These are phyloP conservation scores for Porodaedalea pini DNA, from an alignment of 1,284 basidiomycete species.

Conservation along the genomic window DNA sequence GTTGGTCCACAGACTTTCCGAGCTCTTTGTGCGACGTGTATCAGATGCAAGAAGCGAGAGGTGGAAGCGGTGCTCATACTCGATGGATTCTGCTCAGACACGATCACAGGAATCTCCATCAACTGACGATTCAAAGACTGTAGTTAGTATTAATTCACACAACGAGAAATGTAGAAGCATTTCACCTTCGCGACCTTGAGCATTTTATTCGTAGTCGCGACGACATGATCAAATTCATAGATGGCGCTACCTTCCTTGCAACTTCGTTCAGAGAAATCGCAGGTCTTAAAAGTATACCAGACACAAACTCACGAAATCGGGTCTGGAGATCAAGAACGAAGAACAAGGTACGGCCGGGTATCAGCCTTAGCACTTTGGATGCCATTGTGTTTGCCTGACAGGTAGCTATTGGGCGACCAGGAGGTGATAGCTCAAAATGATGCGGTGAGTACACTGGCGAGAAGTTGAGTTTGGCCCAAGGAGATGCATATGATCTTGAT, in stretches of 20 bases:
- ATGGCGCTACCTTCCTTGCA: conserved; percentile 45
- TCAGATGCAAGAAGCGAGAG: neutral
- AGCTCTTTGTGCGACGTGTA: conserved; percentile 48
- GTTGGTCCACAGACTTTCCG: conserved; percentile 64
- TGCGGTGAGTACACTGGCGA: neutral
- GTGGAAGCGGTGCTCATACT: conserved; percentile 40
- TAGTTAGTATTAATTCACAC: neutral
- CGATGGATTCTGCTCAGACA: conserved; percentile 82
- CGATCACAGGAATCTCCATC: conserved; percentile 67
- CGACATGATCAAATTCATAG: conserved; percentile 67
- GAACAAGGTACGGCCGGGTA: conserved; percentile 54
- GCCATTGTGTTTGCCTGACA: conserved; percentile 9
- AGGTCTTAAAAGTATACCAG: neutral
- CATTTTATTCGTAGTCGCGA: conserved; percentile 69
- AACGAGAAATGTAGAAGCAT: neutral
- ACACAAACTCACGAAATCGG: conserved; percentile 57
- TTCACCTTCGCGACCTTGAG: conserved; percentile 70
- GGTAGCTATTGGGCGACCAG: neutral
- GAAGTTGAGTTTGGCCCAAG: neutral
- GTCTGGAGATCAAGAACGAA: conserved; percentile 80
- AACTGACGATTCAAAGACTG: conserved; percentile 36
- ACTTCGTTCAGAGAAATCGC: neutral
- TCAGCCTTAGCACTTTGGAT: conserved; percentile 34
- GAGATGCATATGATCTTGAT: neutral
- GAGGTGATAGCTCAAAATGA: neutral